Base-by-base conservation (phyloP, 2,329 filamentous ascomycete species). In the Decorospora gaudefroyi region DNA sequence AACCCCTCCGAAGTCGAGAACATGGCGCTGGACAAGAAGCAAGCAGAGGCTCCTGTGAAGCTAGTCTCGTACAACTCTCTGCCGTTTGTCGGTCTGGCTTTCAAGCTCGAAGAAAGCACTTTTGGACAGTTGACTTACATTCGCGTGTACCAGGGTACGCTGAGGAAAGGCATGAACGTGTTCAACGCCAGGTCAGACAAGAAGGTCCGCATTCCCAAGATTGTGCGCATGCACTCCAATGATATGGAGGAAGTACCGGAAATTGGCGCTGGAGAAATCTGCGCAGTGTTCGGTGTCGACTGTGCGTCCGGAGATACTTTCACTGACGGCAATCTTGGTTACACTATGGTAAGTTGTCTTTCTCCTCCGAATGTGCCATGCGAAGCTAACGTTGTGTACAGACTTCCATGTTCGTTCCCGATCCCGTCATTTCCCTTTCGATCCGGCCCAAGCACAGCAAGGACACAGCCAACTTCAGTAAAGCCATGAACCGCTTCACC, bases 191-290 rank as follows among this genome's bases (percentile, higher is more conserved):
- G 91, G 60, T 95, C 84, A 54, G 88, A 92, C 72, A 96, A 96
- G 80, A 96, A 92, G 78, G 87, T 99, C 68, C 91, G 95, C 74
- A 86, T 99, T 45, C 93, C 93, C 13, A 88, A 92, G 67, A 97
- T 99, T 63, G 93, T 99, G 51, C 90, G 93, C 52, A 99, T 99
- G 93, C 93, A 99, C 78, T 96, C 91, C 31, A 96, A 97, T 69
- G 93, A 99, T 68, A 96, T 99, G 92, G 93, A 99, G 72, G 93
- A 99, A 67, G 90, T 96, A 19, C 78, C 76, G 42, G 91, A 96
- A 71, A 87, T 99, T 53, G 90, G 91, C 38, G 92, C 93, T 40
- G 93, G 93, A 72, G 93, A 99, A 73, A 99, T 99, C 55, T 99
- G 93, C 69, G 93, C 93, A 49, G 93, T 99, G 46, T 99, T 99